Percentiles rank a stretch among this genome's conserved stretches.
Conservation (phyloP, 2,329 filamentous ascomycete species). For the Aureobasidium melanogenum region DNA sequence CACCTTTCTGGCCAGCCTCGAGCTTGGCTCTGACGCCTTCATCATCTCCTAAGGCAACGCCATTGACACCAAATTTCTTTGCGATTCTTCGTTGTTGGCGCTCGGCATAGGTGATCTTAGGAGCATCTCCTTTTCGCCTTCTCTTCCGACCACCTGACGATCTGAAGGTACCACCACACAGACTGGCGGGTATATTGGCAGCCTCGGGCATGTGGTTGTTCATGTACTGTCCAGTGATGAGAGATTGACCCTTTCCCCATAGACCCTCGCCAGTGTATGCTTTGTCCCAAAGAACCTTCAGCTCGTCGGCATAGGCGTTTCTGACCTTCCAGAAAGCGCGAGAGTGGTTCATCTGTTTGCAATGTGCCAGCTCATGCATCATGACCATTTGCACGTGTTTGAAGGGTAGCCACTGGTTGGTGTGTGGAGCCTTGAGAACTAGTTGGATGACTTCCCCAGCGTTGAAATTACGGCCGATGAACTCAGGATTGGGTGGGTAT, state of each 20-base stretch:
- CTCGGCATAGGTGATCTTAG: conserved; percentile 52
- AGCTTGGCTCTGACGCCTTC: conserved; percentile 55
- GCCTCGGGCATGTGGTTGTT: conserved; percentile 50
- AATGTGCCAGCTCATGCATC: conserved; percentile 87
- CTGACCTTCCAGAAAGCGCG: conserved; percentile 72
- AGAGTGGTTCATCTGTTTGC: conserved; percentile 86
- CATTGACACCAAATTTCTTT: conserved; percentile 68
- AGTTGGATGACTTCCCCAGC: conserved; percentile 80
- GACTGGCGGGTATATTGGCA: conserved; percentile 43
- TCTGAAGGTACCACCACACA: conserved; percentile 74
- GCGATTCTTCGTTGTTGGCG: conserved; percentile 61
- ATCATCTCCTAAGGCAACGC: conserved; percentile 60
- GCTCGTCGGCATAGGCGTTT: conserved; percentile 61
- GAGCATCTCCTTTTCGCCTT: conserved; percentile 44
- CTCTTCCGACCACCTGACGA: conserved; percentile 44
- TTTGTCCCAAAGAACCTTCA: conserved; percentile 60
- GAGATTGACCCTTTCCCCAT: conserved; percentile 63
- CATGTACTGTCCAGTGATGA: conserved; percentile 54
- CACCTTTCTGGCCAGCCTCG: conserved; percentile 33
- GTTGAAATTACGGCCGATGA: conserved; percentile 85
- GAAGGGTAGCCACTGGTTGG: conserved; percentile 64
- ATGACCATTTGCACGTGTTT: conserved; percentile 87
- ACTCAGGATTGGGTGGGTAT: conserved; percentile 71
- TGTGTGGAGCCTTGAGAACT: conserved; percentile 59
- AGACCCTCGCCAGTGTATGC: conserved; percentile 73